Base-by-base conservation (phyloP, 2,329 filamentous ascomycete species). In the Botrytis elliptica region DNA sequence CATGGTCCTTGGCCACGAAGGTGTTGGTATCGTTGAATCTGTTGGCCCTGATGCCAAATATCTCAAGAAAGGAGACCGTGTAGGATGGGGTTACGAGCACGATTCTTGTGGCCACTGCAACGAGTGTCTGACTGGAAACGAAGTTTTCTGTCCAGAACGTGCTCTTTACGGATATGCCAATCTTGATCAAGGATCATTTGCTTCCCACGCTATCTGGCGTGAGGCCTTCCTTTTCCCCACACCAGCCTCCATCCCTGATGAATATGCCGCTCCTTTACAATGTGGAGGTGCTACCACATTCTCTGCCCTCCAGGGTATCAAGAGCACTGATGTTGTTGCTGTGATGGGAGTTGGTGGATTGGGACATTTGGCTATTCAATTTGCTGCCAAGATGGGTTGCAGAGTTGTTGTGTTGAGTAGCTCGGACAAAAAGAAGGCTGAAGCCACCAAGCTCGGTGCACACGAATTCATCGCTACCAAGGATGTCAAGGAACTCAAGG, bases 21-120 rank as follows among this genome's bases (percentile, higher is more conserved):
- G 91, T 64, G 86, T 93, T 67, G 91, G 91, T 14, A 87, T 88
- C 10, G 85, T 93, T 8, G 89, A 88, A 25, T 86, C 86, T 8
- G 79, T 92, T 1, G 89, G 90, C 16, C 83, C 86, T 0, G 83
- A 80, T 1, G 88, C 90, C 68, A 86, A 73, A 36, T 44, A 55
- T n/a, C 46, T 75, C 20, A 75, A 75, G 66, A 69, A 68, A 44
- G 85, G 85, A n/a, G 84, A 87, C 73, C 78, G 83, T 57, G 83
- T 84, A 4, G 85, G 85, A 52, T 86, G 84, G 84, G 85, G 85
- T 40, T 84, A 82, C 75, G 75, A 80, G 44, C 79, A 82, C 73
- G 79, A 80, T 70, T 77, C 80, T 62, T 87, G 85, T 75, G 82
- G 83, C 0, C 76, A 81, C 64, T 87, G 85, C 78, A 75, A 82